Base-by-base conservation (phyloP, 2,329 filamentous ascomycete species). In the Penicillium sp. region DNA sequence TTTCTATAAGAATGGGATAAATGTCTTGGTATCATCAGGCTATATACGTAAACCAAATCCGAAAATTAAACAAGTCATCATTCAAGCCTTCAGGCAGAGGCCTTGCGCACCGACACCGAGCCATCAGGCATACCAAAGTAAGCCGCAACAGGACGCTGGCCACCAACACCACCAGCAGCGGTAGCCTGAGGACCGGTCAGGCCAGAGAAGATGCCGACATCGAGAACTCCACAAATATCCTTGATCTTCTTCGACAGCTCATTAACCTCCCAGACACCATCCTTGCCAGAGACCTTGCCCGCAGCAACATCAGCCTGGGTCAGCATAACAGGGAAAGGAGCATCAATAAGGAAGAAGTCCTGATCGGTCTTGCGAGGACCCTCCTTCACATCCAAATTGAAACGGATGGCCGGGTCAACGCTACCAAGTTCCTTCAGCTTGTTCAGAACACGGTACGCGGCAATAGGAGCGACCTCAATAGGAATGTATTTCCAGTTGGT, bases 91-190 rank as follows among this genome's bases (percentile, higher is more conserved):
- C 54, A 70, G 29, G 51, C 53, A 48, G 57, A 31, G n/a, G 79
- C 79, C 59, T 71, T 74, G 62, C 80, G 72, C 48, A 88, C 79
- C 67, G 87, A 78, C 14, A 90, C 88, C 11, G 80, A 81, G 3
- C 90, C 90, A 69, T 91, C 90, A 45, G 89, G 85, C 86, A 95
- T 90, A 35, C 95, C 95, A 77, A 98, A 99, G 78, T 98, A 99
- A 25, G 92, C 93, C 27, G 92, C 92, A 13, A 97, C 84, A 0
- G 95, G 95, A 78, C 93, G 96, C 78, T 97, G 92, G 1, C 91
- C 92, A 48, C 90, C 88, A 48, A 86, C 77, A 53, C 82, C 80
- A 62, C 86, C 82, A 57, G 83, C 80, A 54, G 83, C 79, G 43
- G 83, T 84, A 58, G 86, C 84, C 73, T 96, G 82, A 16, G 85